Conservation (phyloP, 345 rosid genomes). For the Lepidium sativum region DNA sequence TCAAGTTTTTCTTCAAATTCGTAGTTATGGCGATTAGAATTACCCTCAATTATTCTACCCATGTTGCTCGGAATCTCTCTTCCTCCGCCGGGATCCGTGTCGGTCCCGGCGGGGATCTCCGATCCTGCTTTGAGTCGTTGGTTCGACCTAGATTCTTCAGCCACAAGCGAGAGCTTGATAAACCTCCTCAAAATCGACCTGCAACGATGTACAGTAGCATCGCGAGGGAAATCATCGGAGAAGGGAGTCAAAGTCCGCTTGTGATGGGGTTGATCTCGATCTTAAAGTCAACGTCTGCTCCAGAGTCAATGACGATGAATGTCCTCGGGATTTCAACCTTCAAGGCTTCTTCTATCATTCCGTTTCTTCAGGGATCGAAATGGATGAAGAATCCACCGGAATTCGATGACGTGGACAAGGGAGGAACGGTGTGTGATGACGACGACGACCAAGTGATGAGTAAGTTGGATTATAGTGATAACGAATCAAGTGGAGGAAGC, state of each 20-base stretch:
- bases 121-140: constrained; percentile 42
- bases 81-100: constrained; percentile 43
- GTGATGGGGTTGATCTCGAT: constrained; percentile 49
- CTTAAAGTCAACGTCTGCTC: constrained; percentile 46
- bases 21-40: constrained; percentile 62
- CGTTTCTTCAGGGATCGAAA: constrained; percentile 53
- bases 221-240: constrained; percentile 42
- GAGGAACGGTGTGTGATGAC: constrained; percentile 31
- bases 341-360: constrained; percentile 51
- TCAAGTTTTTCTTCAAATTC: constrained; percentile 36
- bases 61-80: constrained; percentile 51
- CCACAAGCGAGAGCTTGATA: constrained; percentile 30
- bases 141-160: constrained; percentile 46
- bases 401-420: constrained; percentile 38
- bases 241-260: constrained; percentile 33
- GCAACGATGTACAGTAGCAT: constrained; percentile 30
- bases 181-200: constrained; percentile 15
- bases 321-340: constrained; percentile 45
- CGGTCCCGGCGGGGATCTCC: constrained; percentile 36
- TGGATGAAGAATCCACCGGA: constrained; percentile 31
- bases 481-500: constrained; percentile 29
- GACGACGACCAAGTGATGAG: constrained; percentile 1
- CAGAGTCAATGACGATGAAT: constrained; percentile 25
- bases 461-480: constrained; percentile 24
- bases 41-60: constrained; percentile 54